Base-by-base conservation (phyloP, 179 eudicot species). In the Silene coronaria region DNA sequence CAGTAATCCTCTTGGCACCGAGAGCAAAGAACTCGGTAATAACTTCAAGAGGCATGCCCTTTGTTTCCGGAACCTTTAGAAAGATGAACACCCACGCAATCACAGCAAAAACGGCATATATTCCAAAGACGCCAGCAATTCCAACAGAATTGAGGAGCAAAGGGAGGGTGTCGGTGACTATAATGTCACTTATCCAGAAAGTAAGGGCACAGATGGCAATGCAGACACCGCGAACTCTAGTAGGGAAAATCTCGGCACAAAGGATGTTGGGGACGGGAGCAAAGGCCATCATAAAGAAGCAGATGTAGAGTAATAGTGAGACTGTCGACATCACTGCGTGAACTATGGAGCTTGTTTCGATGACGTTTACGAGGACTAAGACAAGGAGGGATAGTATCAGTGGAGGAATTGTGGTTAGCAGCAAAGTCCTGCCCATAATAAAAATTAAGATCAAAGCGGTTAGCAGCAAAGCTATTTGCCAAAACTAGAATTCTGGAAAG, bases 11-110 rank as follows among this genome's bases (percentile, higher is more conserved):
- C 74, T 42, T 77, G 24, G 87, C 79, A 30, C 87, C 87, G 22
- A 82, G 78, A 78, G 85, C 85, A 48, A 85, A 85, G 84, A 85
- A 85, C 78, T 85, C 87, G 0, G 82, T 80, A 17, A 82, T 85
- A 16, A 85, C 83, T 77, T 85, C 87, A 32, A 85, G 82, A 17
- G 85, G 85, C 87, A 85, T 85, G 62, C 82, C 85, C 76, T 85
- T 85, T 57, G 87, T 85, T 75, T 85, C 87, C 1, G 87, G 85
- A 61, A 85, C 87, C 80, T 82, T 82, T 34, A 85, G 63, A 63
- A 72, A 85, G 78, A 82, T 76, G 19, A 85, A 85, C 36, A 82
- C 26, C 81, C 83, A 85, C 11, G 87, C 72, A 26, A 85, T 67
- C n/a, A 77, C 22, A 59, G 71, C 61, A 63, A 85, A 70, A 2